Conservation (phyloP, 2,329 filamentous ascomycete genomes). For the Fonsecaea monophora region DNA sequence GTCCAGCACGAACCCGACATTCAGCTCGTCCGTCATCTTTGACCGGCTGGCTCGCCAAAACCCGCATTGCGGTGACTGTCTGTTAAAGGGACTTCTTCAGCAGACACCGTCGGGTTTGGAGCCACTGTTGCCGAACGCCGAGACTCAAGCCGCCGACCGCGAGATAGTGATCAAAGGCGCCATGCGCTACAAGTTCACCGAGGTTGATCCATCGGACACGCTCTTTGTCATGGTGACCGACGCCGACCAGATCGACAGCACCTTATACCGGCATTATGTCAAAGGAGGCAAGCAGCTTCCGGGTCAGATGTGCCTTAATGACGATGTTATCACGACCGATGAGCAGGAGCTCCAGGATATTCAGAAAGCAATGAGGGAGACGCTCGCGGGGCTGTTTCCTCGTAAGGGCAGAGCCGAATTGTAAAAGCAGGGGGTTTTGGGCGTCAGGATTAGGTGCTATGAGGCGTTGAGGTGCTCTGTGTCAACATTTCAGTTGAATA, state of each 20-base stretch:
- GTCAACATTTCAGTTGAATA: not conserved
- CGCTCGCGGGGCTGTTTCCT: constrained; percentile 32
- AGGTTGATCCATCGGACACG: constrained; percentile 30
- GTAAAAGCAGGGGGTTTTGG: not conserved
- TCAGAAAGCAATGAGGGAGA: constrained; percentile 32
- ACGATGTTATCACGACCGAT: constrained; percentile 33
- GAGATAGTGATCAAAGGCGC: constrained; percentile 34
- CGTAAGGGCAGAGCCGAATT: not conserved
- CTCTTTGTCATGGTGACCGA: constrained; percentile 37
- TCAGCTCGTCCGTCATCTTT: constrained; percentile 28
- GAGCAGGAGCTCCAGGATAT: constrained; percentile 27
- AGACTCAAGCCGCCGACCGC: constrained; percentile 23
- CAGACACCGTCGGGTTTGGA: constrained; percentile 25
- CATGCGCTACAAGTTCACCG: constrained; percentile 31
- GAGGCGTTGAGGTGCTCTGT: not conserved
- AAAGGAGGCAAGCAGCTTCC: constrained; percentile 28
- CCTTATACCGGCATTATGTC: constrained; percentile 26
- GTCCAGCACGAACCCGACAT: constrained; percentile 28
- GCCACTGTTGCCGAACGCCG: constrained; percentile 28
- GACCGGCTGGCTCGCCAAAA: constrained; percentile 29
- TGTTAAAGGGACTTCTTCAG: constrained; percentile 32
- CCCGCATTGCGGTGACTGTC: constrained; percentile 34
- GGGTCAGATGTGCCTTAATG: constrained; percentile 35
- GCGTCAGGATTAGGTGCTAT: not conserved
- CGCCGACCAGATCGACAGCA: constrained; percentile 33